Conservation (phyloP, 2,329 filamentous ascomycete species). For the Hypoxylon rubiginosum region DNA sequence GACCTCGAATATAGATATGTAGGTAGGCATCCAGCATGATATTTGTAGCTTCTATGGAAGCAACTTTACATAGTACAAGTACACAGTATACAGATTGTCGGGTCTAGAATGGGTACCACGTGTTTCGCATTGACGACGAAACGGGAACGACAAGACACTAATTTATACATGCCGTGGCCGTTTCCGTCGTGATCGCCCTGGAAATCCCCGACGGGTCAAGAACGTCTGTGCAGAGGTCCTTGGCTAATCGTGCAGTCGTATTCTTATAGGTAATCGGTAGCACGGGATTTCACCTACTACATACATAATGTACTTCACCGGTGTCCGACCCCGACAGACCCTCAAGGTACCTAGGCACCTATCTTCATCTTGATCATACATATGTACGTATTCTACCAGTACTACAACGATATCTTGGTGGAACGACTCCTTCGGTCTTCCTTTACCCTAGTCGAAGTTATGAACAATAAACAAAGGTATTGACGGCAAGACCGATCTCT, state of each 20-base stretch:
- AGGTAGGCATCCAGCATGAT: background rate
- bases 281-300: background rate
- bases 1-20: background rate
- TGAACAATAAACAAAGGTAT: background rate
- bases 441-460: too few species aligned
- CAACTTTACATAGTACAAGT: too few species aligned
- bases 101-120: conserved; percentile 10
- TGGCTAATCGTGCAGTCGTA: conserved; percentile 6
- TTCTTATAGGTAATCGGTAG: conserved; percentile 10
- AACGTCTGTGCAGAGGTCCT: conserved; percentile 25
- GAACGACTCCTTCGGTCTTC: background rate
- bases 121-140: conserved; percentile 18
- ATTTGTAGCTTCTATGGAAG: background rate
- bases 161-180: background rate
- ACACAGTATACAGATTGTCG: conserved; percentile 10
- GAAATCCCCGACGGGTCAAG: conserved; percentile 19
- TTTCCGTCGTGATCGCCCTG: conserved; percentile 11
- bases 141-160: background rate
- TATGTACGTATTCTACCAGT: background rate
- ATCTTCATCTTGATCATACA: background rate
- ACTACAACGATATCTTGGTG: background rate
- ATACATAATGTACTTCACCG: conserved; percentile 19
- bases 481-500: background rate
- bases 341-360: too few species aligned
- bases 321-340: background rate